Evolutionary conservation across 768 basidiomycete species (phyloP).

Genomic region (Kwoniella botswanensis): DNA sequence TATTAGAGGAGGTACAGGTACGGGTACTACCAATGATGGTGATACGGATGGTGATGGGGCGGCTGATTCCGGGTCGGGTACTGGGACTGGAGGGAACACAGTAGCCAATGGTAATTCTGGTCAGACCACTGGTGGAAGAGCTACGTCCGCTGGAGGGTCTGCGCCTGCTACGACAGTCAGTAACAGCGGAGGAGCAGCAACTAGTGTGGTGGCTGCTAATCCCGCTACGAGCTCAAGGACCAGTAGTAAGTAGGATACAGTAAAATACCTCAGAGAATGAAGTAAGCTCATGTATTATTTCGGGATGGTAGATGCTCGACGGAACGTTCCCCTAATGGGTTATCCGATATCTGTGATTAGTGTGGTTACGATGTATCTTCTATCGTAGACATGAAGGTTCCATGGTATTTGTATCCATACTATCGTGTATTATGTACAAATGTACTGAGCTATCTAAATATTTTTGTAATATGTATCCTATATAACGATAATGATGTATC

Average conservation of each 20-base stretch:
- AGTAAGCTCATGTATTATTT: neutral
- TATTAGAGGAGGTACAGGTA: neutral
- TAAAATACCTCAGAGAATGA: neutral
- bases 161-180: neutral
- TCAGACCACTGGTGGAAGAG: conserved; percentile 1
- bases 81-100: neutral
- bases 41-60: neutral
- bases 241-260: neutral
- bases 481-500: no score
- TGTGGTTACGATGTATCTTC: neutral
- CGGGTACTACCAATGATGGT: neutral
- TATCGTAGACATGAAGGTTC: neutral
- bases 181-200: neutral
- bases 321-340: neutral
- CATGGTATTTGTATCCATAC: neutral
- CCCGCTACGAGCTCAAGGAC: neutral
- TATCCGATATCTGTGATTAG: neutral
- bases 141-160: neutral
- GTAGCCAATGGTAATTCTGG: neutral
- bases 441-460: neutral
- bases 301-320: neutral
- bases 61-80: conserved; percentile 5
- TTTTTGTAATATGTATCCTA: no score
- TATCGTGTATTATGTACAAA: neutral
- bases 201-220: neutral